These are phyloP conservation scores for Sophora flavescens DNA, from an alignment of 306 rosid species.

Conservation along the genomic window DNA sequence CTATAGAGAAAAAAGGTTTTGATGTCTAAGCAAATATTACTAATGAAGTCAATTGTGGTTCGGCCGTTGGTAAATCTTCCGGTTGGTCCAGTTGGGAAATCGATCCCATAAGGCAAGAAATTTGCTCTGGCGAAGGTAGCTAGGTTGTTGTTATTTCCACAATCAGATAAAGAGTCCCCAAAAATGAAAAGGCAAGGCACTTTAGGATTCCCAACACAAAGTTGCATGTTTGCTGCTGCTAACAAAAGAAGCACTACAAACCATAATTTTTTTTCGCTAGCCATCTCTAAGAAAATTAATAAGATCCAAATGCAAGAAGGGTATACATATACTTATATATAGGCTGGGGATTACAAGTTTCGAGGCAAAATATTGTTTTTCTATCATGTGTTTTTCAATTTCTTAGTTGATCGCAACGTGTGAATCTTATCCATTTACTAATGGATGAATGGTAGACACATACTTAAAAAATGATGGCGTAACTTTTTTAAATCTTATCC, in stretches of 20 bases:
- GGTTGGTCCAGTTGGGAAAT: slow-evolving; percentile 53
- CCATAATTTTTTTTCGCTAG: not conserved
- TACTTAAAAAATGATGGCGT: not conserved
- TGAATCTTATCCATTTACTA: not conserved
- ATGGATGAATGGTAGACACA: not conserved
- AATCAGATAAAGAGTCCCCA: slow-evolving; percentile 68
- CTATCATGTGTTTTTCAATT: not conserved
- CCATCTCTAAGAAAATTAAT: not conserved
- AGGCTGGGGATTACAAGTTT: not conserved
- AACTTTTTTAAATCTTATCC: not conserved
- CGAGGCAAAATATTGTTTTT: not conserved
- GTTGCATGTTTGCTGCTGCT: not conserved
- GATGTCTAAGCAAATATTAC: slow-evolving; percentile 2
- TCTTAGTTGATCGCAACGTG: not conserved
- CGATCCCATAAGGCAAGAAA: slow-evolving; percentile 66
- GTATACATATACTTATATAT: not conserved
- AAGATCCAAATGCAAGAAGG: not conserved
- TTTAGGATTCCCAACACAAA: slow-evolving; percentile 35
- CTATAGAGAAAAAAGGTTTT: no score
- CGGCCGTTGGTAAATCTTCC: slow-evolving; percentile 70
- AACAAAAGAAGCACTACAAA: not conserved
- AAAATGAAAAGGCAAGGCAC: slow-evolving; percentile 66
- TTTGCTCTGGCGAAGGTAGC: slow-evolving; percentile 37
- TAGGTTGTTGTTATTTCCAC: slow-evolving; percentile 63
- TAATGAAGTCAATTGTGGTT: slow-evolving; percentile 48